Percentiles rank a stretch among this genome's conserved stretches.
phyloP scores from a whole-genome alignment of 495 filamentous ascomycete genomes.

The Penicillium coffeae region DNA sequence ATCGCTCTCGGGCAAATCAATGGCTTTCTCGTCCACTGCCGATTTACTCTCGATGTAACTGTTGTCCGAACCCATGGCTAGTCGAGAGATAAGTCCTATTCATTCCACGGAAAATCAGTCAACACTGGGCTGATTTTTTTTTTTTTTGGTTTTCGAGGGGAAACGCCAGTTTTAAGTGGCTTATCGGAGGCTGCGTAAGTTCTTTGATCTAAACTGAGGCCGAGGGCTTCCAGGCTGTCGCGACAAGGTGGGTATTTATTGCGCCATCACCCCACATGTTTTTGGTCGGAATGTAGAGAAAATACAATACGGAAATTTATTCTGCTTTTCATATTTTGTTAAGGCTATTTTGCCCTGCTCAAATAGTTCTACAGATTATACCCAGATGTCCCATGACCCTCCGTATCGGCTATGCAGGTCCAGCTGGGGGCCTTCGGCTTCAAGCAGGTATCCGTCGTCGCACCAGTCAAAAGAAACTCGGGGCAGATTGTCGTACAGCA shows the following conservation, averaged over 20 bases:
- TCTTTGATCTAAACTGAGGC: neutral
- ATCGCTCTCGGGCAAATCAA: conserved; percentile 12
- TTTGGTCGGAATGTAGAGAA: too few relatives aligned
- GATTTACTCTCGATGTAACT: conserved; percentile 9
- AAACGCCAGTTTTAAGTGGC: neutral
- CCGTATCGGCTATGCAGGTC: conserved; percentile 28
- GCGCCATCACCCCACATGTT: conserved; percentile 25
- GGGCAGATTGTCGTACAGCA: conserved; percentile 51
- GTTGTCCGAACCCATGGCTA: neutral
- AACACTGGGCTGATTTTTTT: neutral
- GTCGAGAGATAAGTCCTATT: neutral
- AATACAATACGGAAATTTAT: too few relatives aligned
- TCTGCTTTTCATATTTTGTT: too few relatives aligned
- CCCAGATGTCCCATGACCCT: conserved; percentile 32
- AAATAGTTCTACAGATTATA: conserved; percentile 8
- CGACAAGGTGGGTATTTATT: conserved; percentile 21
- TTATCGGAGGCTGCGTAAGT: conserved; percentile 8
- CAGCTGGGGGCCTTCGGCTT: conserved; percentile 57
- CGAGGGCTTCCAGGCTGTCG: conserved; percentile 6
- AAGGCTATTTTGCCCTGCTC: too few relatives aligned
- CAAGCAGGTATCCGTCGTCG: conserved; percentile 56
- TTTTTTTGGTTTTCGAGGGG: too few relatives aligned
- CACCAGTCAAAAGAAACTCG: conserved; percentile 54
- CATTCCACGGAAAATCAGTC: neutral
- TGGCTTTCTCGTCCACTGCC: conserved; percentile 6